Base-by-base conservation (phyloP, 2,329 filamentous ascomycete genomes). In the Juglanconis oblonga region DNA sequence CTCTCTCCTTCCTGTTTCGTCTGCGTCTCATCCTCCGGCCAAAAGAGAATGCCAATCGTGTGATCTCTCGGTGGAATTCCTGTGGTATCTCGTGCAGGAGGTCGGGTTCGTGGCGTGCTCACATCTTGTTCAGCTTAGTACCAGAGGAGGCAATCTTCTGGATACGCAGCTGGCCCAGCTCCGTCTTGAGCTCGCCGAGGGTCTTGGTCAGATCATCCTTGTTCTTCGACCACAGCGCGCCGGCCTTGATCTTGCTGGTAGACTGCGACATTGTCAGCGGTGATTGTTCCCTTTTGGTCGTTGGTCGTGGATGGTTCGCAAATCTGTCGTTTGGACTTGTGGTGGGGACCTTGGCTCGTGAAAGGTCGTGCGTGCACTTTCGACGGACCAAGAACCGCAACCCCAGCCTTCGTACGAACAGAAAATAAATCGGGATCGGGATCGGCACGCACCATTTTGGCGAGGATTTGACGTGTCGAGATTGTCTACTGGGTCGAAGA, bases 111-210 rank as follows among this genome's bases (percentile, higher is more conserved):
- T 31, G 35, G 33, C 59, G 70, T 59, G 71, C 90, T 81, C 87
- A 97, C 93, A 97, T 97, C 86, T 91, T 95, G 83, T 88, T 96
- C 77, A 98, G 88, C 88, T 99, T 99, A 77, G 90, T 90, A 75
- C 91, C 89, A 72, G 92, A 92, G 73, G 94, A 96, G 76, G 92
- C 86, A 78, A 99, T 93, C 90, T 99, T 98, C 85, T 97, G 94
- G 77, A 96, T 96, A 79, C 95, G 90, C 76, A 99, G 87, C 84
- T 94, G 89, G 76, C 92, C 91, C 71, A 99, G 88, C 86, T 99
- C 96, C 68, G 89, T 87, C 91, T 97, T 97, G 78, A 97, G 85
- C 81, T 97, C 92, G 73, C 87, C 88, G 76, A 97, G 88, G 81
- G 96, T 92, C 87, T 95, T 96, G 77, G 87, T 87, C 81, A 99